Conservation (phyloP, 2,329 filamentous ascomycete species). For the Colletotrichum liriopes region DNA sequence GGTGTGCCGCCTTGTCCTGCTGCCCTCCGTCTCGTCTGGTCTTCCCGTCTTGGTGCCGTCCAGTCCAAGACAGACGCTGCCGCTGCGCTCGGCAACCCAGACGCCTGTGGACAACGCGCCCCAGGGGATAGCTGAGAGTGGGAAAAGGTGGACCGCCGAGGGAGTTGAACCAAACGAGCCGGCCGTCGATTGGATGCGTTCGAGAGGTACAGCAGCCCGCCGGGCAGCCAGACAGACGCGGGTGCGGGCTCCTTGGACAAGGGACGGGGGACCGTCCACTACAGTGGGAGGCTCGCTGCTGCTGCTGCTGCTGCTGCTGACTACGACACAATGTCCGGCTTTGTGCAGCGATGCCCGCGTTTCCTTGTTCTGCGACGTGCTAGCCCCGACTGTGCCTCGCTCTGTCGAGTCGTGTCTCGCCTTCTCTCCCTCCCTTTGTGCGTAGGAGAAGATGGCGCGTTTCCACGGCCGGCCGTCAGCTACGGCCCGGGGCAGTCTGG, state of each 20-base stretch:
- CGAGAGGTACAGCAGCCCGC: background rate
- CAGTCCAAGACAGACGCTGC: too few species aligned
- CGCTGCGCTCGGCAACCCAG: constrained; percentile 20
- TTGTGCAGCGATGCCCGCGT: constrained; percentile 29
- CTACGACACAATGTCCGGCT: constrained; percentile 34
- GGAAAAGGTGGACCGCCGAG: background rate
- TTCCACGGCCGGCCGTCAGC: constrained; percentile 11
- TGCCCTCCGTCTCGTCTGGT: constrained; percentile 15
- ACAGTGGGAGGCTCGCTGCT: too few species aligned
- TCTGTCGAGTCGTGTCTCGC: background rate
- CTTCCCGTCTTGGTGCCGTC: background rate
- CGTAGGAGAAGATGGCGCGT: background rate
- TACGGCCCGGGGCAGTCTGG: background rate
- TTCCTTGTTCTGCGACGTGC: constrained; percentile 17
- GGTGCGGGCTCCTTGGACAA: constrained; percentile 1
- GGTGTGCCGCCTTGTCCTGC: constrained; percentile 2
- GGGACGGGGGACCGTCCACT: background rate
- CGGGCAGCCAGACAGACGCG: background rate
- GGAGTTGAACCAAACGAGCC: too few species aligned
- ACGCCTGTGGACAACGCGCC: constrained; percentile 28
- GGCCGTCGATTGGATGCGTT: constrained; percentile 23
- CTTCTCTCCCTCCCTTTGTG: constrained; percentile 14
- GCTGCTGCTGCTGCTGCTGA: background rate
- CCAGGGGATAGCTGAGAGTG: background rate
- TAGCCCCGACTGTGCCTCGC: constrained; percentile 12